phyloP scores from a whole-genome alignment of 2,329 filamentous ascomycete species.

The Plectosphaerella sp. region DNA sequence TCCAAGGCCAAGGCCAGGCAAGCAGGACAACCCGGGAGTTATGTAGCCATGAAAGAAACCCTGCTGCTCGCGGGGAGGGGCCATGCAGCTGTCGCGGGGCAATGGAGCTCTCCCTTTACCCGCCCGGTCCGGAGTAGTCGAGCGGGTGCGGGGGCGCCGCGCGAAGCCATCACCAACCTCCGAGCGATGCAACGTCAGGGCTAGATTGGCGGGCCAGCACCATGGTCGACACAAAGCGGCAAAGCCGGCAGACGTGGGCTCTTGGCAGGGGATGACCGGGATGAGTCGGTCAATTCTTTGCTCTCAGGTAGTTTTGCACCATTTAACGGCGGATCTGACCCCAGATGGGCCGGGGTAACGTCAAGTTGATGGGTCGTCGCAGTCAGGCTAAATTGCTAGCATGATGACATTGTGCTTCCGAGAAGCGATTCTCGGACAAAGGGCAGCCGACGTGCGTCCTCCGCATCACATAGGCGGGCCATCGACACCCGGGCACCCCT shows the following conservation, averaged over 20 bases:
- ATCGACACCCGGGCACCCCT: too few relatives aligned
- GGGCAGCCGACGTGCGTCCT: too few relatives aligned
- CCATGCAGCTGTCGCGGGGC: neutral
- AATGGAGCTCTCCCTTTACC: too few relatives aligned
- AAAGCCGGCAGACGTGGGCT: neutral
- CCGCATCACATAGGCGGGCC: too few relatives aligned
- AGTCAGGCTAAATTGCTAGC: conserved; percentile 2
- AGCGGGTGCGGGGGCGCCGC: neutral
- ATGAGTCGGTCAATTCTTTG: neutral
- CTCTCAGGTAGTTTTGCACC: neutral
- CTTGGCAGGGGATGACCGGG: neutral
- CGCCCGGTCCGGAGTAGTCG: neutral
- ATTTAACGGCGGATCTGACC: too few relatives aligned
- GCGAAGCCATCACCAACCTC: conserved; percentile 1
- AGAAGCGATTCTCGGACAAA: neutral
- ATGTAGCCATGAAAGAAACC: neutral
- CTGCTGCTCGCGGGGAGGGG: neutral
- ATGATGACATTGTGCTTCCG: neutral
- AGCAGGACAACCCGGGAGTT: neutral
- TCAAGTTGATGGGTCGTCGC: neutral
- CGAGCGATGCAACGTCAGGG: neutral
- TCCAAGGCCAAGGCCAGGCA: neutral
- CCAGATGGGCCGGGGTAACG: too few relatives aligned
- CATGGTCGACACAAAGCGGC: neutral
- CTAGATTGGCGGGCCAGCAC: neutral